Evolutionary conservation across 2,329 filamentous ascomycete genomes (phyloP), one percentile per base, ranked within the genome.

Genomic region (Cordyceps javanica): DNA sequence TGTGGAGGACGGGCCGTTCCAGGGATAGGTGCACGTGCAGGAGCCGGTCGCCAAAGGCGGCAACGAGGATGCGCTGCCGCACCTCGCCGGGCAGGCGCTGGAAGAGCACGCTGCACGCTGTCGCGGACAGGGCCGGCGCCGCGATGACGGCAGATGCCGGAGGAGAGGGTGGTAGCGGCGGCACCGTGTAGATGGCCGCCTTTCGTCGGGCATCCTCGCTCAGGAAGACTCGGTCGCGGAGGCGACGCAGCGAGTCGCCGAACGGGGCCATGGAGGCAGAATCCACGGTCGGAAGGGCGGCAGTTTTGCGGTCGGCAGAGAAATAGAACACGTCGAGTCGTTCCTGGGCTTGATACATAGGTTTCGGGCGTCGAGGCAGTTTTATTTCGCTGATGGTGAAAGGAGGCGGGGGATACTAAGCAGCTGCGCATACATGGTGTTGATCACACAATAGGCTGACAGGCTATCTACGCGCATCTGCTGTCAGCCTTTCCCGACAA

Each of bases 11-110:
- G 2, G 51, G 51, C 13, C 30, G 23, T 21, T 54, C 51, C 5
- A 54, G 26, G 14, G 51, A 34, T 28, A 54, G 39, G 28, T 54
- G 41, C 39, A 54, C 45, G 39, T 54, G 51, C 19, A 54, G 28
- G n/a, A 42, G 30, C 21, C 21, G 19, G 41, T 54, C 51, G 21
- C 51, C 51, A 45, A 54, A 54, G 21, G 51, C 41, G 14, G 28
- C 51, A 3, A 44, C 21, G 39, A 54, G 51, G 19, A 54, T 45
- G 28, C 28, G 51, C 39, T 45, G 28, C 28, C 51, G 41, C 9
- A 54, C 13, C 39, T 54, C 51, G 51, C 28, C 19, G 28, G 51
- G 51, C 3, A 54, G 21, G 13, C 28, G 51, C 28, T 25, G 19
- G 30, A 54, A 54, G 13, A 54, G 41, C 4, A 30, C n/a, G 51